Base-by-base conservation (phyloP, 805 yeast species). In the Lachancea cidri region DNA sequence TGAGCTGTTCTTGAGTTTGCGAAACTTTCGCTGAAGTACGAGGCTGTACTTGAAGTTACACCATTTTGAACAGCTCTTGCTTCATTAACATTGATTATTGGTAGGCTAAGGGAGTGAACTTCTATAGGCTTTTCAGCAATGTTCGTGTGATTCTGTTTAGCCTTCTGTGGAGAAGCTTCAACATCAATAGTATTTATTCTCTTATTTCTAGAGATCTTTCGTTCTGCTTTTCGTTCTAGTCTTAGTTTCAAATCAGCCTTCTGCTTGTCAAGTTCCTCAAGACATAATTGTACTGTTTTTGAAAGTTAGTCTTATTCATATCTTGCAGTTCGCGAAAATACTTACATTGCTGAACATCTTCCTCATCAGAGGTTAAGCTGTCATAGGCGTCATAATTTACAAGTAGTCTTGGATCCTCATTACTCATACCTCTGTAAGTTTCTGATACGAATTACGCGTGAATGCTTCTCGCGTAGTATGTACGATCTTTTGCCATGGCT, bases 21-120 rank as follows among this genome's bases (percentile, higher is more conserved):
- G 18, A 65, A 57, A 15, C 51, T 50, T n/a, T 64, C 50, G 9
- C 60, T 49, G 37, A 68, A 68, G 47, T 65, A 66, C 2, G 66
- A 46, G 13, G 64, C 54, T 8, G 54, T 41, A 32, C 38, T 42
- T 2, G 39, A 15, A 4, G 46, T 42, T 22, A 39, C 18, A 17
- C 29, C 27, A 15, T 31, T 24, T 24, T 33, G 36, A n/a, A 39
- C 33, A 6, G 43, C 32, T 11, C 33, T 42, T 7, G 20, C 11
- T 27, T 49, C 54, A 43, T 54, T 52, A 11, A 39, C 35, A 14
- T 51, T 51, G 15, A 34, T 37, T 2, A 17, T n/a, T 27, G 29
- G 27, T 11, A 22, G 11, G 11, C 27, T 22, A 7, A 22, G 9
- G 9, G 27, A 22, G 11, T 7, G 27, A 7, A 22, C 11, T 7